Conservation (phyloP, 2,329 filamentous ascomycete genomes). For the Drechslerella coelobrocha region DNA sequence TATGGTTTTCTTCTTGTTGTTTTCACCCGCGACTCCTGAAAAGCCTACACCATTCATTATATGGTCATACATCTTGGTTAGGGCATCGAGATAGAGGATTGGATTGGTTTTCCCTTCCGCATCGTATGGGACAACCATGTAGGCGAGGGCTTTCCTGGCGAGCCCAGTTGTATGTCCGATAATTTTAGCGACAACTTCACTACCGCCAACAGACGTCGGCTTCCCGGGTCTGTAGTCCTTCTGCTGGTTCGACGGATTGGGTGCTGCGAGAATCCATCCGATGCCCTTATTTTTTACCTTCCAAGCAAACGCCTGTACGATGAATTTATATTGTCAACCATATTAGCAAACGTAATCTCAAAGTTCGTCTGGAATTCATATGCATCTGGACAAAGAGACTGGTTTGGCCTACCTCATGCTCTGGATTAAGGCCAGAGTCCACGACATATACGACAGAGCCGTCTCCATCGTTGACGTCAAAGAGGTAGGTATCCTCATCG, state of each 20-base stretch:
- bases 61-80: constrained; percentile 36
- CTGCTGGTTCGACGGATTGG: constrained; percentile 8
- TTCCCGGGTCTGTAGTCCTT: constrained; percentile 12
- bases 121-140: constrained; percentile 39
- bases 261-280: constrained; percentile 31
- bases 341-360: background rate
- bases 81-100: constrained; percentile 27
- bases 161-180: constrained; percentile 19
- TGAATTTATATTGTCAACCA: background rate
- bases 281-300: constrained; percentile 16
- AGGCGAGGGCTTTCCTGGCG: constrained; percentile 18
- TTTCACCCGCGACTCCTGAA: background rate
- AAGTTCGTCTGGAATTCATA: background rate
- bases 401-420: constrained; percentile 12
- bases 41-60: constrained; percentile 1
- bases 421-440: constrained; percentile 18
- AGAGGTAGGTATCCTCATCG: constrained; percentile 10
- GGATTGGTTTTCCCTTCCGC: constrained; percentile 11
- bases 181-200: constrained; percentile 25
- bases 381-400: background rate
- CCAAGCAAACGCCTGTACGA: constrained; percentile 13
- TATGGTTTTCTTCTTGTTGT: constrained; percentile 12
- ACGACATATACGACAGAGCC: constrained; percentile 26
- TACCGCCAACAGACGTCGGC: constrained; percentile 5
- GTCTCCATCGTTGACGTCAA: constrained; percentile 24